These are phyloP conservation scores for Diplodia mutila DNA, from an alignment of 2,329 filamentous ascomycete genomes.

Conservation along the genomic window DNA sequence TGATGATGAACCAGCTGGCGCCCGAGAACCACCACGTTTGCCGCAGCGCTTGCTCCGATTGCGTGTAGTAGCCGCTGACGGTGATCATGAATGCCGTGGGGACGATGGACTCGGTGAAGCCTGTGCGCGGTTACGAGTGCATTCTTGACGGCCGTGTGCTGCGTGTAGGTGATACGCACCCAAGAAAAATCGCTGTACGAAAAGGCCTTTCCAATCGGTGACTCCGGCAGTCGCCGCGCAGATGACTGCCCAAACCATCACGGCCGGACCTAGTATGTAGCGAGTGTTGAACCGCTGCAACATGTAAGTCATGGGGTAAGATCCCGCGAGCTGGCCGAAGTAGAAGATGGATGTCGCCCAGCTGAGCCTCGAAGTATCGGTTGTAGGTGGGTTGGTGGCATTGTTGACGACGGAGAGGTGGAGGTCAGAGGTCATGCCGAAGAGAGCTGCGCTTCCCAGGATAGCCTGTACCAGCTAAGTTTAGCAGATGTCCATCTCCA, in stretches of 20 bases:
- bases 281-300: slow-evolving; percentile 67
- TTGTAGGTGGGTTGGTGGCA: slow-evolving; percentile 53
- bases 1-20: slow-evolving; percentile 34
- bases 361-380: slow-evolving; percentile 69
- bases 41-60: slow-evolving; percentile 43
- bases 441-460: slow-evolving; percentile 71
- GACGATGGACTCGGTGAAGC: slow-evolving; percentile 59
- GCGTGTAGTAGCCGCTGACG: slow-evolving; percentile 48
- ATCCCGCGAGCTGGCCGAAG: slow-evolving; percentile 75
- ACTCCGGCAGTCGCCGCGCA: slow-evolving; percentile 70
- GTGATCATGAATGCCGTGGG: slow-evolving; percentile 62
- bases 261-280: slow-evolving; percentile 65
- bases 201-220: slow-evolving; percentile 65
- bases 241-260: slow-evolving; percentile 67
- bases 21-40: slow-evolving; percentile 36
- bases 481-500: background rate
- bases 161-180: slow-evolving; percentile 32
- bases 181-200: slow-evolving; percentile 58
- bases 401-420: slow-evolving; percentile 59
- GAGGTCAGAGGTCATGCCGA: slow-evolving; percentile 75
- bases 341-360: slow-evolving; percentile 83
- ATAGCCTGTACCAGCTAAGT: slow-evolving; percentile 55
- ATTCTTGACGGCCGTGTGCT: no score
- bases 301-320: slow-evolving; percentile 73
- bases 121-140: background rate